Evolutionary conservation across 345 rosid genomes (phyloP).

Genomic region (Microcos paniculata): DNA sequence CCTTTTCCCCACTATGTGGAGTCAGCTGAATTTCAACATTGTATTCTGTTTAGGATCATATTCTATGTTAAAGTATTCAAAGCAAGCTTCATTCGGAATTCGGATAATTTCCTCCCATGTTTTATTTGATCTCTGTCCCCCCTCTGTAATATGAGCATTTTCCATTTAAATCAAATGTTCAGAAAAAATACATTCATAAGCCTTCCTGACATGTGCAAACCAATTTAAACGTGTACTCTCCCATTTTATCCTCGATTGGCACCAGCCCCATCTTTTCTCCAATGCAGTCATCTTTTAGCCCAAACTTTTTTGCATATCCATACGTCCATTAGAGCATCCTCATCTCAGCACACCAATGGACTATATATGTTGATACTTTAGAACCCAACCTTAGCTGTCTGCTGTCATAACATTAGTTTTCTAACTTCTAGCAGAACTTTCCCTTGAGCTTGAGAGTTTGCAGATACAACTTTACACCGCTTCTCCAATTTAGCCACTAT

Average conservation of each 20-base stretch:
- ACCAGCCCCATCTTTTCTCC: neutral
- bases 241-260: neutral
- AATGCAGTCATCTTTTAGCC: neutral
- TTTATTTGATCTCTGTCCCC: neutral
- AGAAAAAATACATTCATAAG: neutral
- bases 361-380: neutral
- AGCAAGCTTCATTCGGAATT: too few relatives aligned
- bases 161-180: neutral
- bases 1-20: neutral
- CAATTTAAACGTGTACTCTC: neutral
- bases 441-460: neutral
- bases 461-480: neutral
- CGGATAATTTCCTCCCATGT: neutral
- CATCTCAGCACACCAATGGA: neutral
- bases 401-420: neutral
- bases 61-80: neutral
- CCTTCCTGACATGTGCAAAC: neutral
- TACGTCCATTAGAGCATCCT: neutral
- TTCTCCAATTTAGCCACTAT: neutral
- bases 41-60: neutral
- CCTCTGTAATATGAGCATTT: neutral
- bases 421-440: neutral
- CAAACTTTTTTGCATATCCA: neutral
- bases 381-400: neutral
- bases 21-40: neutral